phyloP scores from a whole-genome alignment of 2,329 filamentous ascomycete genomes.

The Verticillium longisporum region DNA sequence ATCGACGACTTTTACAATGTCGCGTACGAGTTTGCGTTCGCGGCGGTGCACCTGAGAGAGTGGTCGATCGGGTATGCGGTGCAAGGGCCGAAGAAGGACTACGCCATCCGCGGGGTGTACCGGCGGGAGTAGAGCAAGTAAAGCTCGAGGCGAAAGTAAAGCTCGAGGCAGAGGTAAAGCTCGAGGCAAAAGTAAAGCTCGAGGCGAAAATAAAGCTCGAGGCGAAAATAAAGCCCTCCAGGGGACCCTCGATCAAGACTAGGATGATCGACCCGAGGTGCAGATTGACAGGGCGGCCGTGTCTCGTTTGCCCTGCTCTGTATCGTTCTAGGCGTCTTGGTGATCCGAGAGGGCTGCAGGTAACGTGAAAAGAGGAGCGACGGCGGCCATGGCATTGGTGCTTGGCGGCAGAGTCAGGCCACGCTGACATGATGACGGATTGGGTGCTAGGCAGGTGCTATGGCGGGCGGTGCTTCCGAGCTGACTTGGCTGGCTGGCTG shows the following conservation, averaged over 20 bases:
- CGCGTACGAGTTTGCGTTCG: conserved; percentile 59
- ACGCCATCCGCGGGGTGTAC: conserved; percentile 52
- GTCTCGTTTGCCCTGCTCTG: neutral
- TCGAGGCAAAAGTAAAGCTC: too few species aligned
- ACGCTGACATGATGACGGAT: neutral
- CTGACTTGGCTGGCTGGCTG: too few species aligned
- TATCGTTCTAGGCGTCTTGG: neutral
- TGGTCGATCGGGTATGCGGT: conserved; percentile 62
- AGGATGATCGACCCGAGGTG: neutral
- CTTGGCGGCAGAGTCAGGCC: neutral
- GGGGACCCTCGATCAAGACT: neutral
- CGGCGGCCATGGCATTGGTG: neutral
- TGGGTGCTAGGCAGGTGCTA: neutral
- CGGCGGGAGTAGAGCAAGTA: conserved; percentile 19
- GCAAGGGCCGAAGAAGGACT: conserved; percentile 68
- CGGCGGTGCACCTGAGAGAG: conserved; percentile 45
- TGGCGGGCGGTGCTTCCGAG: neutral
- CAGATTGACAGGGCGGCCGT: neutral
- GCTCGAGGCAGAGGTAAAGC: too few species aligned
- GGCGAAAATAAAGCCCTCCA: too few species aligned
- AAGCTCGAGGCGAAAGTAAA: neutral
- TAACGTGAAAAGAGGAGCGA: neutral
- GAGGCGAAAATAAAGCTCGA: too few species aligned
- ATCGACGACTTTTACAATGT: conserved; percentile 66
- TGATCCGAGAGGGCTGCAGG: neutral